Conservation (phyloP, 495 filamentous ascomycete genomes). For the Podospora pseudoanserina region DNA sequence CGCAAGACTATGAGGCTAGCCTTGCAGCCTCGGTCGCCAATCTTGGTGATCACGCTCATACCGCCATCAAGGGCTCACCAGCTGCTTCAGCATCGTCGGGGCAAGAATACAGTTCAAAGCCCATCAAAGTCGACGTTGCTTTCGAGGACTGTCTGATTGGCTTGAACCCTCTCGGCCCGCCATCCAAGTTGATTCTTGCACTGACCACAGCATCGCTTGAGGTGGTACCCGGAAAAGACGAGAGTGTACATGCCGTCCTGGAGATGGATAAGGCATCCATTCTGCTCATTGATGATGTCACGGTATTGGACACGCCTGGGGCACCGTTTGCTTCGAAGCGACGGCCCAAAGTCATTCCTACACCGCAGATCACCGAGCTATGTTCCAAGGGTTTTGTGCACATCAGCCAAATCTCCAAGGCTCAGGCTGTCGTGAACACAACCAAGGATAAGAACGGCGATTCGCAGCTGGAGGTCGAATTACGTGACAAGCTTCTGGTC, state of each 20-base stretch:
- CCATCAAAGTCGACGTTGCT: constrained; percentile 65
- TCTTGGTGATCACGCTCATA: constrained; percentile 58
- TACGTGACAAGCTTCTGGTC: constrained; percentile 80
- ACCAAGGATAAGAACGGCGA: constrained; percentile 48
- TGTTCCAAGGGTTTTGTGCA: constrained; percentile 74
- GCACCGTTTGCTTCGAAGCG: constrained; percentile 39
- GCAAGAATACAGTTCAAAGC: constrained; percentile 35
- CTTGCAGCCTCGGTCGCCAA: constrained; percentile 78
- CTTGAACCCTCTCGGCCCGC: constrained; percentile 73
- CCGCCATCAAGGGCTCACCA: constrained; percentile 38
- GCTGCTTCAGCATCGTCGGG: constrained; percentile 13
- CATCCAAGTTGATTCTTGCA: constrained; percentile 71
- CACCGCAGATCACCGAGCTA: constrained; percentile 61
- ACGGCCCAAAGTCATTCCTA: constrained; percentile 46
- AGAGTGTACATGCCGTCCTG: constrained; percentile 56
- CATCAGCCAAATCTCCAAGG: constrained; percentile 78
- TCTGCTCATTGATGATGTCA: constrained; percentile 75
- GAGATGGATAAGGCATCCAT: constrained; percentile 76
- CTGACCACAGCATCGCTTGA: constrained; percentile 71
- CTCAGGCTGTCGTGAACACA: constrained; percentile 59
- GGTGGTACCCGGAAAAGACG: constrained; percentile 57
- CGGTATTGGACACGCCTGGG: constrained; percentile 49
- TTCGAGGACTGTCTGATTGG: constrained; percentile 78
- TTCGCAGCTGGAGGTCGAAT: constrained; percentile 70
- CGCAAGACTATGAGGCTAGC: constrained; percentile 68